Conservation (phyloP, 495 filamentous ascomycete species). For the Tuber melanosporum region DNA sequence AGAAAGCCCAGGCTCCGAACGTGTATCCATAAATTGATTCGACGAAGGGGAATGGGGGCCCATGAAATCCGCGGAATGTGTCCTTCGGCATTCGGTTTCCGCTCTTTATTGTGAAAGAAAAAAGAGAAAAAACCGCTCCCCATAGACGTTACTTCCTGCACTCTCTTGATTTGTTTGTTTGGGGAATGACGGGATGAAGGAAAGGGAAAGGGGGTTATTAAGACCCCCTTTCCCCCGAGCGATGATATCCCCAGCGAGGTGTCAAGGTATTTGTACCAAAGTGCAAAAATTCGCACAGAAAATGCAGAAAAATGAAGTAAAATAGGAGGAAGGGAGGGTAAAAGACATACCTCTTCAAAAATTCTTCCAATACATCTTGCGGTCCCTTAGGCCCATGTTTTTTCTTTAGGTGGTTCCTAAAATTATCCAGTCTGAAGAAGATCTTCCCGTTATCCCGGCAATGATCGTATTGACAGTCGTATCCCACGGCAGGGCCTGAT, state of each 20-base stretch:
- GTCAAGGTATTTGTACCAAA: constrained; percentile 2
- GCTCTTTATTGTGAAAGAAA: constrained; percentile 25
- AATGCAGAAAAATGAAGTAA: constrained; percentile 12
- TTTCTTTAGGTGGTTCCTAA: constrained; percentile 74
- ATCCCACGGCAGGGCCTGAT: constrained; percentile 43
- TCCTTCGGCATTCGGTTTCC: constrained; percentile 37
- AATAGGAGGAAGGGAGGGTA: constrained; percentile 7
- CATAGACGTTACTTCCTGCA: constrained; percentile 2
- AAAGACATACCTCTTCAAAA: constrained; percentile 40
- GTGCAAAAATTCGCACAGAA: constrained; percentile 4
- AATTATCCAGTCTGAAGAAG: constrained; percentile 90
- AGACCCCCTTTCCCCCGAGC: not conserved
- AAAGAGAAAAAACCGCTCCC: not conserved
- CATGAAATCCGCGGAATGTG: constrained; percentile 5
- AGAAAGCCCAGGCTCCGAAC: constrained; percentile 19
- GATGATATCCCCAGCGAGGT: not conserved
- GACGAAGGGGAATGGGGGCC: not conserved
- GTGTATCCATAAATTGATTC: constrained; percentile 25
- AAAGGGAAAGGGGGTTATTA: not conserved
- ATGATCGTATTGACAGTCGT: constrained; percentile 57
- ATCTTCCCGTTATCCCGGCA: constrained; percentile 66
- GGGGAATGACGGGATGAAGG: not conserved
- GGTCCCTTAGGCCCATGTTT: constrained; percentile 52
- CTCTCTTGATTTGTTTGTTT: constrained; percentile 4
- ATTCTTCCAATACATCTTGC: constrained; percentile 23